phyloP scores from a whole-genome alignment of 805 yeast genomes.

The Tetrapisispora arboricola region DNA sequence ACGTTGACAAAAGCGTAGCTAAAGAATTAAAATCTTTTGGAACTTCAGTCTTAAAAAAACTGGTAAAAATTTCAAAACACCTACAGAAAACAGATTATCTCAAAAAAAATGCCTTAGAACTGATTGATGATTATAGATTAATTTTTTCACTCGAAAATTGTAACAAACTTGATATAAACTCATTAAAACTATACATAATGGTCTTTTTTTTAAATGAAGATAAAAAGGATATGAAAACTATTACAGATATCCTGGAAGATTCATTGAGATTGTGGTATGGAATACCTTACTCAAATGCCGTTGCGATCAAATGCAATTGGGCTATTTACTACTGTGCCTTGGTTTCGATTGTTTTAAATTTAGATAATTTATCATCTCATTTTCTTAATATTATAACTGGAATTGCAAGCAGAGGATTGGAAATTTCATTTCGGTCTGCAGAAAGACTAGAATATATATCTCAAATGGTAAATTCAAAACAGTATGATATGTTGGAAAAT shows the following conservation, averaged over 20 bases:
- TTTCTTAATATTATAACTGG: constrained; percentile 3
- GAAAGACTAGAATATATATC: constrained; percentile 4
- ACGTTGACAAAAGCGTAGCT: not conserved
- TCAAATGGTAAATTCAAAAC: not conserved
- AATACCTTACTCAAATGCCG: constrained; percentile 4
- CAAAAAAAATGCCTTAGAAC: not conserved
- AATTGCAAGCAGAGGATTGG: constrained; percentile 4
- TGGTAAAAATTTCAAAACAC: not conserved
- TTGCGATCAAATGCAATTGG: constrained; percentile 6
- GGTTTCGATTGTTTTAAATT: constrained; percentile 1
- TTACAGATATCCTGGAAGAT: constrained; percentile 3
- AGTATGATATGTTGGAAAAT: not conserved
- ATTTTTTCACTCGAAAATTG: constrained; percentile 6
- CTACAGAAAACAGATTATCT: not conserved
- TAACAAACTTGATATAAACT: constrained; percentile 1
- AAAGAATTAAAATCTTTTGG: constrained; percentile 4
- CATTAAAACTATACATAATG: constrained; percentile 4
- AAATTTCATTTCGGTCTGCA: constrained; percentile 4
- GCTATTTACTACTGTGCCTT: constrained; percentile 6
- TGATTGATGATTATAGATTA: constrained; percentile 5
- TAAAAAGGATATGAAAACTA: not conserved
- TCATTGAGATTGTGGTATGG: constrained; percentile 6
- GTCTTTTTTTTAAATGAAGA: constrained; percentile 6
- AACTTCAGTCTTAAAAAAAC: not conserved
- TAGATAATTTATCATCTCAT: constrained; percentile 3